These are phyloP conservation scores for Salvia rosmarinus DNA, from an alignment of 257 asterid genomes.

Conservation along the genomic window DNA sequence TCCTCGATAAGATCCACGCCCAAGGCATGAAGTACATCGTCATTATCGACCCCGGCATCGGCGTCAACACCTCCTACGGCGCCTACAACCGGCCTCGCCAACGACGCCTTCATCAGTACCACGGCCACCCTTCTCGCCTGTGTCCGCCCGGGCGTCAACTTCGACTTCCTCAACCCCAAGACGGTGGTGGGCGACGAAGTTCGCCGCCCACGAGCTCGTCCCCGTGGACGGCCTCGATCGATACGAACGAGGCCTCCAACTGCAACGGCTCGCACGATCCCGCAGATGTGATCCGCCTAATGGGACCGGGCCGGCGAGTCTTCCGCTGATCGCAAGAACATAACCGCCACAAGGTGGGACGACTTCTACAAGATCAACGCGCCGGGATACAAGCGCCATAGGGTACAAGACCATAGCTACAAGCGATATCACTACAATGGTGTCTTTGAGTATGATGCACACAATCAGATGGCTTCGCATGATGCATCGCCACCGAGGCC, in stretches of 20 bases:
- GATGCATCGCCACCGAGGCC: conserved; percentile 78
- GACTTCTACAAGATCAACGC: conserved; percentile 96
- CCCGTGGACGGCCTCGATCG: conserved; percentile 94
- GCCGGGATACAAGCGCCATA: conserved; percentile 60
- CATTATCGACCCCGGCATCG: conserved; percentile 86
- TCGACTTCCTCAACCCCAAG: conserved; percentile 83
- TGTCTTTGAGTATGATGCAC: conserved; percentile 89
- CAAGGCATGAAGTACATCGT: conserved; percentile 92
- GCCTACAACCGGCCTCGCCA: conserved; percentile 62
- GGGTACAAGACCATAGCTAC: conserved; percentile 95
- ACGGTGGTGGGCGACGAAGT: conserved; percentile 92
- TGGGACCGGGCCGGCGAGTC: conserved; percentile 83
- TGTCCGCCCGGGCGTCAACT: conserved; percentile 99
- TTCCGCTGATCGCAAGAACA: too few relatives aligned
- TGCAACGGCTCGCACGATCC: conserved; percentile 82
- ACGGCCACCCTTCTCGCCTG: conserved; percentile 83
- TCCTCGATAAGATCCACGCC: conserved; percentile 77
- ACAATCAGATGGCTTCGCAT: conserved; percentile 82
- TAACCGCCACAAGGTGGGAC: conserved; percentile 82
- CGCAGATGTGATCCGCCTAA: conserved; percentile 58
- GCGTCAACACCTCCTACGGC: conserved; percentile 73
- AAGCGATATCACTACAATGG: conserved; percentile 84
- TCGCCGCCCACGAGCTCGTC: conserved; percentile 72
- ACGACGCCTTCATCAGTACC: conserved; percentile 85
- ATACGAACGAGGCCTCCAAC: conserved; percentile 93